Percentiles rank a stretch among this genome's conserved stretches.
phyloP scores from a whole-genome alignment of 106 monocot genomes.

The Cymbidium sinense region DNA sequence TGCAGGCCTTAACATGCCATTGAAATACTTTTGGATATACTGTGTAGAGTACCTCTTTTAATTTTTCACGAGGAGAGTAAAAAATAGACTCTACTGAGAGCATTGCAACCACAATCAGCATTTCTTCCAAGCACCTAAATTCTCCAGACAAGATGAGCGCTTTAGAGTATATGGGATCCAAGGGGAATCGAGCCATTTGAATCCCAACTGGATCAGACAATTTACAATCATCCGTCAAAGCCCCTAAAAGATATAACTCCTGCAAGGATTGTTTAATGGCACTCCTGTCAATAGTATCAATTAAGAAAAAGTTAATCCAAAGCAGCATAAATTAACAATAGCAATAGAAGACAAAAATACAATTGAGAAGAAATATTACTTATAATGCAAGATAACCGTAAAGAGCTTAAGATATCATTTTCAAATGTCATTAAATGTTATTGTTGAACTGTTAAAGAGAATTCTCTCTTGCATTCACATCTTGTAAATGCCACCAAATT shows the following conservation, averaged over 20 bases:
- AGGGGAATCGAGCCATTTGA: slow-evolving; percentile 81
- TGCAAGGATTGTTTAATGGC: slow-evolving; percentile 73
- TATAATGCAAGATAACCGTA: not conserved
- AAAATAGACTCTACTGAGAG: slow-evolving; percentile 97
- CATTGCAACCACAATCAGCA: slow-evolving; percentile 95
- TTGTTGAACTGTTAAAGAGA: not conserved
- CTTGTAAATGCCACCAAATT: not conserved
- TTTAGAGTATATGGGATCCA: slow-evolving; percentile 89
- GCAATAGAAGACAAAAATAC: not conserved
- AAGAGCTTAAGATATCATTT: not conserved
- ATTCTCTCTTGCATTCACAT: not conserved
- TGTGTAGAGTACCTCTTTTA: slow-evolving; percentile 64
- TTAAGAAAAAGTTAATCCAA: slow-evolving; percentile 1
- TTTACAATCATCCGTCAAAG: slow-evolving; percentile 66
- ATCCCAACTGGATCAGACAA: slow-evolving; percentile 68
- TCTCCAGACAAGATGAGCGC: slow-evolving; percentile 62
- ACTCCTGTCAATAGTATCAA: slow-evolving; percentile 35
- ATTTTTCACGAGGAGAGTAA: slow-evolving; percentile 64
- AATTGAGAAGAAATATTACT: slow-evolving; percentile 1
- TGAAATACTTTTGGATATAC: not conserved
- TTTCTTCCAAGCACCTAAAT: slow-evolving; percentile 91
- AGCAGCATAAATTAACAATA: not conserved
- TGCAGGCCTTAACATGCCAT: not conserved
- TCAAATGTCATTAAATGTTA: not conserved
- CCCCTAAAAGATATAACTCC: slow-evolving; percentile 70